Percentiles rank a stretch among this genome's conserved stretches.
phyloP scores from a whole-genome alignment of 805 yeast genomes.

The Zygotorulaspora danielsina region DNA sequence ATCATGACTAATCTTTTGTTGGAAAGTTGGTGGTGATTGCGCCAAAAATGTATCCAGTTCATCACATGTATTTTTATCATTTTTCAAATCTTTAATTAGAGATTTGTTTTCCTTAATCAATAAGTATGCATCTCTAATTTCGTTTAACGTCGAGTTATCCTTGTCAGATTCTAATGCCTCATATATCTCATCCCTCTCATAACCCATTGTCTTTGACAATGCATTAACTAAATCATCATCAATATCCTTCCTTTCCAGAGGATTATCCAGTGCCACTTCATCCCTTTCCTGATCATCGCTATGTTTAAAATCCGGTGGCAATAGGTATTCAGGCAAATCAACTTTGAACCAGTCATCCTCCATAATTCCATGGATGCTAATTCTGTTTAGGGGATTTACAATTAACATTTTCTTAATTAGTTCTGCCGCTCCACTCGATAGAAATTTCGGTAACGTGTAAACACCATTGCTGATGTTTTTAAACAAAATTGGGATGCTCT shows the following conservation, averaged over 20 bases:
- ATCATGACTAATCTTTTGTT: constrained; percentile 18
- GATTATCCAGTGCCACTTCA: constrained; percentile 20
- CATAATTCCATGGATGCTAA: constrained; percentile 87
- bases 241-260: constrained; percentile 39
- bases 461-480: constrained; percentile 91
- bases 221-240: constrained; percentile 76
- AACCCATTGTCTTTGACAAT: constrained; percentile 81
- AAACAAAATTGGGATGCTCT: constrained; percentile 88
- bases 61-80: constrained; percentile 39
- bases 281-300: constrained; percentile 30
- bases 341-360: constrained; percentile 91
- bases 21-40: constrained; percentile 55
- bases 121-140: constrained; percentile 80
- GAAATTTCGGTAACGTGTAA: constrained; percentile 80
- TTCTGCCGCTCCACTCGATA: constrained; percentile 80
- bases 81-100: constrained; percentile 61
- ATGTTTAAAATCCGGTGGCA: constrained; percentile 41
- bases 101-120: constrained; percentile 75
- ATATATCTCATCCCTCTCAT: constrained; percentile 74
- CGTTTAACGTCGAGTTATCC: constrained; percentile 54
- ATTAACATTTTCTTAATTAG: constrained; percentile 85
- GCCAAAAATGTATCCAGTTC: constrained; percentile 56
- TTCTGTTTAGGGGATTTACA: constrained; percentile 90
- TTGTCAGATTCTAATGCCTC: constrained; percentile 55
- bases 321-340: constrained; percentile 72